These are phyloP conservation scores for Colletotrichum camelliae DNA, from an alignment of 2,329 filamentous ascomycete genomes.

Conservation along the genomic window DNA sequence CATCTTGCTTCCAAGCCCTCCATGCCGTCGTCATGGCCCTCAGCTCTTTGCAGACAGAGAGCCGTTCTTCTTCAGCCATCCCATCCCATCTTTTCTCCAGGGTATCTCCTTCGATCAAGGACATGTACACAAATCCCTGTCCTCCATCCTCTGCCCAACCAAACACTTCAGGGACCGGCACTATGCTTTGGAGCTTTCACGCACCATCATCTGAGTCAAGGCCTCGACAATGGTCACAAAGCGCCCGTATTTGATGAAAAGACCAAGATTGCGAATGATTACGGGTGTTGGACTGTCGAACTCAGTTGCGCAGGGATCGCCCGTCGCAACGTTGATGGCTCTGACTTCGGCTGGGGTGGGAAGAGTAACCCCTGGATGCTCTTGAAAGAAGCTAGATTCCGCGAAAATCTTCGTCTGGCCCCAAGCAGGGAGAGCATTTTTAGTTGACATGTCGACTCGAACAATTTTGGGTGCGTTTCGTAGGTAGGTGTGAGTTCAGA, in stretches of 20 bases:
- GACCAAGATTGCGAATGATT: background rate
- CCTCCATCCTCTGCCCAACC: background rate
- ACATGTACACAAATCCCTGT: background rate
- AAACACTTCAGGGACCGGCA: background rate
- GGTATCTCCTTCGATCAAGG: background rate
- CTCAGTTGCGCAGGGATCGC: background rate
- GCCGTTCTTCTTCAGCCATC: background rate
- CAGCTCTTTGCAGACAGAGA: background rate
- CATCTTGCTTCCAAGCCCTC: background rate
- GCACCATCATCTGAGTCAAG: background rate
- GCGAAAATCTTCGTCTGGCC: no score
- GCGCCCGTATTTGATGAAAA: background rate
- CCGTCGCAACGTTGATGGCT: background rate
- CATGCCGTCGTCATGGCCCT: background rate
- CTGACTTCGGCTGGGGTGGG: background rate
- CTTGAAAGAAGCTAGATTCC: background rate
- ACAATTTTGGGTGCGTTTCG: no score
- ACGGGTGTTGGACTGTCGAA: background rate
- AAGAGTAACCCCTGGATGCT: background rate
- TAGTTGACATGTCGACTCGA: no score
- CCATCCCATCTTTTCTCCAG: background rate
- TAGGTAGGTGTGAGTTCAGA: no score
- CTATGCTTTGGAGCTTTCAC: background rate
- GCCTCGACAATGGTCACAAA: background rate
- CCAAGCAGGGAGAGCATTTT: no score